Evolutionary conservation across 2,329 filamentous ascomycete species (phyloP), one percentile per base, ranked within the genome.

Genomic region (Xylaria sp.): DNA sequence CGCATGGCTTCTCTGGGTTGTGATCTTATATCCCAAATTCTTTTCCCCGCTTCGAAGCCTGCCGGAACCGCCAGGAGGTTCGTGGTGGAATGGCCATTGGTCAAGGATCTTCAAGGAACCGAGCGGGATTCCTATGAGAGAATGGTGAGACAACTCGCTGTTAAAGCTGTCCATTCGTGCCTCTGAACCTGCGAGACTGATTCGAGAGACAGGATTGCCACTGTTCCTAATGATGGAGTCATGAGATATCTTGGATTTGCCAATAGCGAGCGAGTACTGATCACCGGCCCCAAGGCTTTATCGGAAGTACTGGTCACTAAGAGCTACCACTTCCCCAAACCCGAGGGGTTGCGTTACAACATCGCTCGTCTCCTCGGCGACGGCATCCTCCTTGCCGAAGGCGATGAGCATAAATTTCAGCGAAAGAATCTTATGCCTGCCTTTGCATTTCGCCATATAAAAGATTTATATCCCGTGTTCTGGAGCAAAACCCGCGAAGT

Each of bases 401-500:
- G 94, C n/a, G 92, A 97, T 13, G 92, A 94, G 75, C 95, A 98
- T 79, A 96, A 92, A 82, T 83, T 88, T 74, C 92, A 94, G 81
- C 87, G 94, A 55, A 94, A 92, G 78, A 90, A 91, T 66, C 86
- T 97, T 21, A 88, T 91, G 82, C 93, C 93, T 0, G 92, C 93
- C 1, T 97, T 97, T 79, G 86, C 90, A n/a, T 97, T 93, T 76
- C 88, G 93, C 25, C 92, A 97, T 75, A 84, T 97, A 78, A 97
- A 96, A 77, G 87, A 95, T 68, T 82, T 97, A 16, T 96, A 97
- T 74, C 91, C 93, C 0, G 82, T 92, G 5, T 97, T 98, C 79
- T 97, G 93, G 93, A 75, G 81, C 23, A 97, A 97, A 80, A 87
- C 90, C 0, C 80, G 86, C 8, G 90, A 95, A 77, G 87, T 91